Conservation (phyloP, 2,329 filamentous ascomycete genomes). For the Monilinia fructicola region DNA sequence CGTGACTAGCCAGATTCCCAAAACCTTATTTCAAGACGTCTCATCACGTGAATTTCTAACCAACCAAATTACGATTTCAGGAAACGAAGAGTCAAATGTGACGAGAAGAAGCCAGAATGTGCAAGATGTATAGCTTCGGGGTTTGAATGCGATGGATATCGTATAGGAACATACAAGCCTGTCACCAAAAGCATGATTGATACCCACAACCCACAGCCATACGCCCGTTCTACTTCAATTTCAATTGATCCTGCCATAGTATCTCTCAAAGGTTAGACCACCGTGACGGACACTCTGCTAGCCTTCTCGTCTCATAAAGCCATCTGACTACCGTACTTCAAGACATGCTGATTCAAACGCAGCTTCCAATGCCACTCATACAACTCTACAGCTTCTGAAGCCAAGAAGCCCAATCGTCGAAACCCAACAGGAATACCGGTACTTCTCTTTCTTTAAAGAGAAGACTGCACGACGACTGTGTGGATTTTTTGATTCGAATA, state of each 20-base stretch:
- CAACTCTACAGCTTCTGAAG: background rate
- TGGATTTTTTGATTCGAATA: background rate
- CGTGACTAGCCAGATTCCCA: background rate
- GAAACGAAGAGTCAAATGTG: constrained; percentile 4
- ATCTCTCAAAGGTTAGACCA: background rate
- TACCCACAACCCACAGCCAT: background rate
- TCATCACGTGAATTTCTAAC: background rate
- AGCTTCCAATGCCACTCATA: background rate
- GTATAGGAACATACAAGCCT: too few species aligned
- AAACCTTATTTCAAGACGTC: background rate
- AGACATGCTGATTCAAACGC: background rate
- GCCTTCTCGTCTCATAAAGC: background rate
- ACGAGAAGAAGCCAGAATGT: background rate
- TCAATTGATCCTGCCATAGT: background rate
- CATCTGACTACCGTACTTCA: background rate
- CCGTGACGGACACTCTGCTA: background rate
- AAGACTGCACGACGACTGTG: background rate
- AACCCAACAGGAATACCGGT: constrained; percentile 3
- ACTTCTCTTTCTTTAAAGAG: constrained; percentile 9
- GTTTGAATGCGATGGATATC: constrained; percentile 9
- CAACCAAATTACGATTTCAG: background rate
- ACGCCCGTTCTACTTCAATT: background rate
- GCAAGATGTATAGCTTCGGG: background rate
- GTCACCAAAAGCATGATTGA: too few species aligned
- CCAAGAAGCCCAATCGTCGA: background rate